These are phyloP conservation scores for Chloranthus sessilifolius DNA, from an alignment of 164 flowering plant genomes.

Conservation along the genomic window DNA sequence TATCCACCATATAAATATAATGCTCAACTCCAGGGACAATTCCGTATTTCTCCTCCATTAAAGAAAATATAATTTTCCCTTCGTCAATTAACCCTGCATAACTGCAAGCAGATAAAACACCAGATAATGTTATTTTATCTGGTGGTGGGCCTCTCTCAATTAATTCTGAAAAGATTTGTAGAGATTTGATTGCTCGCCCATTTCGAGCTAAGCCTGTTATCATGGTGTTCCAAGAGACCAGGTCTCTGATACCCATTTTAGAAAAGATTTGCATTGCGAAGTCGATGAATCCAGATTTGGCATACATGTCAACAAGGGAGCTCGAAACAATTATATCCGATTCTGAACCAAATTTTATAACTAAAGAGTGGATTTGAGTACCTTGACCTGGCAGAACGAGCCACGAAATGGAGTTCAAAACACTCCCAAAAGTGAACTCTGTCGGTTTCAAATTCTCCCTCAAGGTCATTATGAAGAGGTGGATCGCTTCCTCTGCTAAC, in stretches of 20 bases:
- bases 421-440: constrained; percentile 44
- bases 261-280: constrained; percentile 32
- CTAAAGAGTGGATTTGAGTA: constrained; percentile 49
- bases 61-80: constrained; percentile 39
- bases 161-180: constrained; percentile 33
- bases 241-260: constrained; percentile 32
- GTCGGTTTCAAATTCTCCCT: constrained; percentile 38
- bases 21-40: constrained; percentile 41
- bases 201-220: constrained; percentile 43
- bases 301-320: constrained; percentile 54
- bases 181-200: constrained; percentile 34
- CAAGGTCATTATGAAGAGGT: constrained; percentile 33
- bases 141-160: constrained; percentile 25
- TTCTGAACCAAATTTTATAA: constrained; percentile 42
- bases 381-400: constrained; percentile 36
- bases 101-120: constrained; percentile 49
- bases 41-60: constrained; percentile 44
- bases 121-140: constrained; percentile 43
- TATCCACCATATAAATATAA: constrained; percentile 40
- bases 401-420: constrained; percentile 30
- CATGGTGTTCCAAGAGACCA: constrained; percentile 63
- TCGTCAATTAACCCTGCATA: constrained; percentile 35
- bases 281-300: constrained; percentile 40
- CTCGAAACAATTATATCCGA: constrained; percentile 41
- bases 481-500: constrained; percentile 29